Percentiles rank a stretch among this genome's conserved stretches.
phyloP scores from a whole-genome alignment of 2,329 filamentous ascomycete species.

The Pleomassaria siparia region DNA sequence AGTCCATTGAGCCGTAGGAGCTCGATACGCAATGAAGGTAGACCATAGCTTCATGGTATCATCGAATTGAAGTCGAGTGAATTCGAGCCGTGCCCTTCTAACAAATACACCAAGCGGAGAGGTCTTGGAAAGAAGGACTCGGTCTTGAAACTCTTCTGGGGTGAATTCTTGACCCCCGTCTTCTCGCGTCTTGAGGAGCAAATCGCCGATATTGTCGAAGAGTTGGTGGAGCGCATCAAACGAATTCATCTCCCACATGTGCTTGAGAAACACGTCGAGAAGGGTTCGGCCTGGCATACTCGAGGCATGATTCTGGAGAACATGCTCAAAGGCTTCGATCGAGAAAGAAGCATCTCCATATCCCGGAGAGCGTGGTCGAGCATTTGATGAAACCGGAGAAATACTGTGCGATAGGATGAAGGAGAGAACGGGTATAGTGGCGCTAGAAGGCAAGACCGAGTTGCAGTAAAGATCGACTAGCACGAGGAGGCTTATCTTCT shows the following conservation, averaged over 20 bases:
- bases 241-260: constrained; percentile 81
- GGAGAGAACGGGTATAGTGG: constrained; percentile 74
- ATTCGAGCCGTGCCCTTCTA: constrained; percentile 75
- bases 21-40: constrained; percentile 76
- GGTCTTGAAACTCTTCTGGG: constrained; percentile 22
- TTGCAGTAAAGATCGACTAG: constrained; percentile 81
- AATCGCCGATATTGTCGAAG: constrained; percentile 61
- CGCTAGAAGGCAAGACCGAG: constrained; percentile 66
- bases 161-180: constrained; percentile 28
- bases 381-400: constrained; percentile 13
- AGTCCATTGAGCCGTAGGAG: constrained; percentile 69
- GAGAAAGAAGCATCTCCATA: constrained; percentile 38
- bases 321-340: constrained; percentile 49
- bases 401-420: constrained; percentile 75
- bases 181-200: constrained; percentile 40
- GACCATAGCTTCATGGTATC: constrained; percentile 80
- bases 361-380: constrained; percentile 20
- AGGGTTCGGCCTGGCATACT: constrained; percentile 73
- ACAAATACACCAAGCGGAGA: constrained; percentile 84
- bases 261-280: constrained; percentile 82
- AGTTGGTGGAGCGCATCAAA: constrained; percentile 79
- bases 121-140: constrained; percentile 66
- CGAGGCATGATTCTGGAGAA: constrained; percentile 49
- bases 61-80: constrained; percentile 75
- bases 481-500: constrained; percentile 79